Percentiles rank a stretch among this genome's conserved stretches.
Evolutionary conservation across 1,284 basidiomycete species (phyloP).

Genomic region (Pseudozyma thailandica): DNA sequence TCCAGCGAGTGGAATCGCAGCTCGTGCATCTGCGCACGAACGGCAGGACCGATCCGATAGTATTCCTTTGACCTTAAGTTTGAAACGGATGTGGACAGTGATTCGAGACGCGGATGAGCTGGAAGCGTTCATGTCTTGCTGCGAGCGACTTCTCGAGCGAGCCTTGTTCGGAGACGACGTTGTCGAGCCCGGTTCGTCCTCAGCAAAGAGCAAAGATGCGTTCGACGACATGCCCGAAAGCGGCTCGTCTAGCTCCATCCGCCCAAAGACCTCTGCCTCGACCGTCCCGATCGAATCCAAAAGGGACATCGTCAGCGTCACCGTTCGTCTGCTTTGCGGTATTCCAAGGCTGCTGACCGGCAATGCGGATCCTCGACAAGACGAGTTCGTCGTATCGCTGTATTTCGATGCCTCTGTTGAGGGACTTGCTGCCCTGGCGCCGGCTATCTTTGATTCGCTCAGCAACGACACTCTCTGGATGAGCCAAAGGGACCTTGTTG

Average conservation of each 20-base stretch:
- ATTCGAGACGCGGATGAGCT: conserved; percentile 24
- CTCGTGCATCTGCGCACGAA: background rate
- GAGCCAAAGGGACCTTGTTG: conserved; percentile 31
- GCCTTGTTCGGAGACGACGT: conserved; percentile 16
- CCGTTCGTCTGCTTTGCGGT: conserved; percentile 14
- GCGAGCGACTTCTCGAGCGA: conserved; percentile 13
- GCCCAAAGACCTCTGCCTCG: background rate
- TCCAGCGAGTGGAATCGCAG: conserved; percentile 21
- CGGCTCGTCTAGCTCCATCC: conserved; percentile 1
- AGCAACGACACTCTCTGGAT: conserved; percentile 22
- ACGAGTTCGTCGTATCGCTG: conserved; percentile 21
- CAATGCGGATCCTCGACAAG: conserved; percentile 7
- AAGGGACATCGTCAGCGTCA: conserved; percentile 8
- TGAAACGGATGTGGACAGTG: conserved; percentile 10
- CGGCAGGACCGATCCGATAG: background rate
- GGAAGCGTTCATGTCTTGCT: conserved; percentile 14
- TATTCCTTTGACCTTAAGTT: background rate
- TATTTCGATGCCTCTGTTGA: conserved; percentile 31
- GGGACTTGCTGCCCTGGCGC: conserved; percentile 11
- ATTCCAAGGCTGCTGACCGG: conserved; percentile 22
- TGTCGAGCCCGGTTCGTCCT: background rate
- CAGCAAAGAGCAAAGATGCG: conserved; percentile 9
- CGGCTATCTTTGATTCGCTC: conserved; percentile 22
- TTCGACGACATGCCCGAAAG: conserved; percentile 35
- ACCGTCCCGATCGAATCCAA: background rate